Evolutionary conservation across 306 rosid species (phyloP).

Genomic region (Begonia masoniana): DNA sequence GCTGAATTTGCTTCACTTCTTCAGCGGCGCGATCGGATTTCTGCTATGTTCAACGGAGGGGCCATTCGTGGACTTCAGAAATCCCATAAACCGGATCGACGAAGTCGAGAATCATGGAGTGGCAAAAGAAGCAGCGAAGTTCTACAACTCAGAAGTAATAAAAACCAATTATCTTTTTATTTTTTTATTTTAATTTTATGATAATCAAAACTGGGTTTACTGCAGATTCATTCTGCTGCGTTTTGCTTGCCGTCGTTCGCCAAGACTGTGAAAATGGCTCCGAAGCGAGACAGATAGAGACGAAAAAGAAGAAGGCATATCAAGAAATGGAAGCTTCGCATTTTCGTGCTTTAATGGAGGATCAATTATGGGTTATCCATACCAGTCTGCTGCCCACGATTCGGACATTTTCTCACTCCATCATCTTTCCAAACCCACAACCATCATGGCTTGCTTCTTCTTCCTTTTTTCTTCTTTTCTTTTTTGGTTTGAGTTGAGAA

Average conservation of each 20-base stretch:
- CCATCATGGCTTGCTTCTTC: too few relatives aligned
- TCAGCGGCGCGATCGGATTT: conserved; percentile 71
- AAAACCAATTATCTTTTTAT: neutral
- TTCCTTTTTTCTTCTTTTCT: too few relatives aligned
- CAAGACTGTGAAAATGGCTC: neutral
- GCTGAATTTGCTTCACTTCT: neutral
- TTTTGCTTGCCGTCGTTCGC: conserved; percentile 14
- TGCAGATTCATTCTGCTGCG: conserved; percentile 31
- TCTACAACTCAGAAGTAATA: conserved; percentile 49
- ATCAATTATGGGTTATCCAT: too few relatives aligned
- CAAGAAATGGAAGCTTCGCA: neutral
- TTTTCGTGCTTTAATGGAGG: too few relatives aligned
- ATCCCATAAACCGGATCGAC: conserved; percentile 37
- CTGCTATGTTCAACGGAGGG: conserved; percentile 61
- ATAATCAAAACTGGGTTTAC: conserved; percentile 3
- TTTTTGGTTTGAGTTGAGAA: too few relatives aligned
- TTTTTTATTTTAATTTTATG: neutral
- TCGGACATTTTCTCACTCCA: too few relatives aligned
- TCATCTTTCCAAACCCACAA: too few relatives aligned
- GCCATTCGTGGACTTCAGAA: conserved; percentile 43
- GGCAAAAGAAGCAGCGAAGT: conserved; percentile 39
- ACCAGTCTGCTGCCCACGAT: too few relatives aligned
- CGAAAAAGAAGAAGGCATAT: neutral
- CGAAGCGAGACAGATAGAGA: neutral
- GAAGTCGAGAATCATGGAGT: conserved; percentile 21